Conservation (phyloP, 306 rosid genomes). For the Potentilla sterilis region DNA sequence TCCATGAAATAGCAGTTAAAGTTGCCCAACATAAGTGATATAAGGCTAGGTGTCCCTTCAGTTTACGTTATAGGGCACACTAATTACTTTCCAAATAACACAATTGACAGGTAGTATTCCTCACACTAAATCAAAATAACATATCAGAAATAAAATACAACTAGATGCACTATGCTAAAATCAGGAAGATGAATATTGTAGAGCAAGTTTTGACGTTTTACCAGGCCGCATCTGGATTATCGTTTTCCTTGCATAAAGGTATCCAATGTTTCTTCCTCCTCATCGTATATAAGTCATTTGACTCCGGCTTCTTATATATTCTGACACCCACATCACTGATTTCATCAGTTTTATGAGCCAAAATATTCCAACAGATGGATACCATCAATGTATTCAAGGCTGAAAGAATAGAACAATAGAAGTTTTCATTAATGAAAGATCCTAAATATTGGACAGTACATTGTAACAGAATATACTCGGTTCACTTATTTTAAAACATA, state of each 20-base stretch:
- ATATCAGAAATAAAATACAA: not conserved
- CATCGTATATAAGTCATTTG: slow-evolving; percentile 68
- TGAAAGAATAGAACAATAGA: slow-evolving; percentile 43
- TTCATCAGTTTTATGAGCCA: slow-evolving; percentile 92
- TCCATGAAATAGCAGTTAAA: not conserved
- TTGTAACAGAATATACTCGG: not conserved
- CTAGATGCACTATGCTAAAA: slow-evolving; percentile 1
- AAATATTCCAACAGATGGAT: slow-evolving; percentile 90
- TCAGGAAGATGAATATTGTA: slow-evolving; percentile 20
- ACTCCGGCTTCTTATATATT: slow-evolving; percentile 91
- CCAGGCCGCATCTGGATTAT: slow-evolving; percentile 95
- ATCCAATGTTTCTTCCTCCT: slow-evolving; percentile 79
- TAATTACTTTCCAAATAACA: not conserved
- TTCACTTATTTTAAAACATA: slow-evolving; percentile 9
- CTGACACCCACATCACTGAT: slow-evolving; percentile 78
- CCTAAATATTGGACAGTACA: not conserved
- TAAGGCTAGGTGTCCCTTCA: not conserved
- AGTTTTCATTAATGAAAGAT: not conserved
- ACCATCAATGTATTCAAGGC: slow-evolving; percentile 67
- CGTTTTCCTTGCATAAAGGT: slow-evolving; percentile 83
- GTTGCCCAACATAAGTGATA: not conserved
- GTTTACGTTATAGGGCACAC: not conserved
- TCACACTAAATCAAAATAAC: not conserved
- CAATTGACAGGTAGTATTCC: not conserved
- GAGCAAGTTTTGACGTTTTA: slow-evolving; percentile 36